phyloP scores from a whole-genome alignment of 805 yeast species.

The Nakazawaea holstii region DNA sequence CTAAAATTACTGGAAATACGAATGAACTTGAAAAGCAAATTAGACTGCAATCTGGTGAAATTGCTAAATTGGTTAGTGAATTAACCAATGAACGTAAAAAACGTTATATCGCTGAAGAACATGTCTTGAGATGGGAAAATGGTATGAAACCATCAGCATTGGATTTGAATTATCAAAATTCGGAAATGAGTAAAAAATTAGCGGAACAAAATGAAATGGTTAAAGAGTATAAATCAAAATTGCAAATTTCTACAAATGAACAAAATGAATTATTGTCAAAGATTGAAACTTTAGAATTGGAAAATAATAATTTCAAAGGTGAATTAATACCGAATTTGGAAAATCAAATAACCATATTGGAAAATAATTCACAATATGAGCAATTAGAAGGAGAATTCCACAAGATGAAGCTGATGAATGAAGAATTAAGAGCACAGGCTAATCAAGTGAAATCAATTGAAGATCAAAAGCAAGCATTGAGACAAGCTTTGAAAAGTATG shows the following conservation, averaged over 20 bases:
- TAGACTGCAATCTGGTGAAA: constrained; percentile 33
- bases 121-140: constrained; percentile 50
- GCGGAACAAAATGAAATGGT: constrained; percentile 42
- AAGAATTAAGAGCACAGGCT: constrained; percentile 19
- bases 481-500: constrained; percentile 24
- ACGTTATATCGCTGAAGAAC: constrained; percentile 68
- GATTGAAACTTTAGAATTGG: constrained; percentile 32
- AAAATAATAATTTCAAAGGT: constrained; percentile 36
- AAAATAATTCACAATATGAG: constrained; percentile 19
- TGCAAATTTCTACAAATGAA: constrained; percentile 32
- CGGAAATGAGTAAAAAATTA: constrained; percentile 43
- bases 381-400: constrained; percentile 22
- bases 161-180: constrained; percentile 51
- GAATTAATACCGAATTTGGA: constrained; percentile 41
- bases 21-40: constrained; percentile 21
- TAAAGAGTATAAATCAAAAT: constrained; percentile 39
- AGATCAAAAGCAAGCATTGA: constrained; percentile 24
- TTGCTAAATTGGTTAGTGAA: constrained; percentile 49
- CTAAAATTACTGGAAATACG: background rate
- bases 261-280: constrained; percentile 32
- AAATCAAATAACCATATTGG: constrained; percentile 31
- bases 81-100: constrained; percentile 60
- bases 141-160: constrained; percentile 48
- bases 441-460: constrained; percentile 18
- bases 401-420: constrained; percentile 24